Base-by-base conservation (phyloP, 257 asterid species). In the Solanum dulcamara region DNA sequence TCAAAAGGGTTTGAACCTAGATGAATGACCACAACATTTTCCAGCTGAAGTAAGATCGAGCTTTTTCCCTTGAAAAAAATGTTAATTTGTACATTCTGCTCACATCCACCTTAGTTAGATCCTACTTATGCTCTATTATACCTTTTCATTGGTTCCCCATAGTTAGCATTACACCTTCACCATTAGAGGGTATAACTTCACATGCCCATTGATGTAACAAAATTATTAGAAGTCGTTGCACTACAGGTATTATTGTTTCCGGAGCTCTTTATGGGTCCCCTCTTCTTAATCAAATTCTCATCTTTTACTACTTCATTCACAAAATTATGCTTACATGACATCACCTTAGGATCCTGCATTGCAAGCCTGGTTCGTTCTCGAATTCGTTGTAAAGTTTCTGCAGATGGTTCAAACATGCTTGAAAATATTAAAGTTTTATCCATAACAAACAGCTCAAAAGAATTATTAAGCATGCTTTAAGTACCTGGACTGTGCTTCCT, bases 271-370 rank as follows among this genome's bases (percentile, higher is more conserved):
- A 33, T 28, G n/a, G 37, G 28, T 35, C 20, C n/a, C 14, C 53
- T 55, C 62, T 51, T 85, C 89, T 68, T 83, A 53, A 51, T 80
- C 59, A 55, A 86, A 62, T 75, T 32, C 40, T 42, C 22, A 50
- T 83, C 26, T 83, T 67, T 75, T 75, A 37, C 81, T 74, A 40
- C 77, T 64, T 81, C n/a, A 71, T 26, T 44, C 38, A 28, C 51
- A 37, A 83, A 88, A 88, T 86, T 48, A 85, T 88, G 87, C 94
- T 91, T 93, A 93, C 98, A 93, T 95, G 94, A 93, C 97, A 90
- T 96, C 99, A 95, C 99, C 98, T 96, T 95, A 92, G 99, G 99
- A 88, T 95, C 93, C 93, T 93, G 97, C 99, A 96, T 96, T 55
- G 99, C 99, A 88, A 95, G 91, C 89, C 90, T 91, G 46, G 99